These are phyloP conservation scores for Prunella vulgaris DNA, from an alignment of 257 asterid species.

Conservation along the genomic window DNA sequence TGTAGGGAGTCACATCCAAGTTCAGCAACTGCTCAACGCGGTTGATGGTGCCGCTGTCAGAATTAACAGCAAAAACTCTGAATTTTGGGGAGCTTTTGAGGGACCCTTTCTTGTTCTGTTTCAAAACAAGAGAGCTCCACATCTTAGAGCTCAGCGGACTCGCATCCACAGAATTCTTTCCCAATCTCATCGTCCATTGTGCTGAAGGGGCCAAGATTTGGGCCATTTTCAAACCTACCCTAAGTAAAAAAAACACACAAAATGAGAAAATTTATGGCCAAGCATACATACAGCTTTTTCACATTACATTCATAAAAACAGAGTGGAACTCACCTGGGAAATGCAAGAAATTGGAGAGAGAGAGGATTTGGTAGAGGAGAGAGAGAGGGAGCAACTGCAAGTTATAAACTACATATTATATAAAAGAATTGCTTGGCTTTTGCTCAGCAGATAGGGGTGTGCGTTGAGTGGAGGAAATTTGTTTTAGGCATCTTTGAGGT, in stretches of 20 bases:
- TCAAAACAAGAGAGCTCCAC: conserved; percentile 71
- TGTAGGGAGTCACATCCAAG: conserved; percentile 74
- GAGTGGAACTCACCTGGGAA: conserved; percentile 1
- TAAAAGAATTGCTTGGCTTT: conserved; percentile 48
- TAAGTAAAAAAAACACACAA: conserved; percentile 10
- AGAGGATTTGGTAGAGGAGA: conserved; percentile 7
- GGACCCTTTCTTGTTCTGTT: conserved; percentile 56
- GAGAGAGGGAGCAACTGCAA: conserved; percentile 21
- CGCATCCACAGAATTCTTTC: conserved; percentile 52
- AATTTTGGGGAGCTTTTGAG: conserved; percentile 56
- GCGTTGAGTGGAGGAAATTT: conserved; percentile 75
- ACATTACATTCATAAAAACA: not conserved
- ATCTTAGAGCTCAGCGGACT: conserved; percentile 57
- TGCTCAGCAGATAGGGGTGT: conserved; percentile 75
- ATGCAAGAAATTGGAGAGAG: not conserved
- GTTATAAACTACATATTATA: conserved; percentile 2
- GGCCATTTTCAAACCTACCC: conserved; percentile 59
- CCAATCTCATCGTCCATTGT: conserved; percentile 87
- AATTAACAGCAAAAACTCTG: conserved; percentile 55
- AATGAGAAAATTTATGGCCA: not conserved
- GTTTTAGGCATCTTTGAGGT: conserved; percentile 38
- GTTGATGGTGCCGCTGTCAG: conserved; percentile 66
- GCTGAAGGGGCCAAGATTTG: conserved; percentile 91
- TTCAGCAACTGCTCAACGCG: conserved; percentile 84
- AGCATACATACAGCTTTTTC: not conserved